Base-by-base conservation (phyloP, 2,329 filamentous ascomycete species). In the Colletotrichum sidae region DNA sequence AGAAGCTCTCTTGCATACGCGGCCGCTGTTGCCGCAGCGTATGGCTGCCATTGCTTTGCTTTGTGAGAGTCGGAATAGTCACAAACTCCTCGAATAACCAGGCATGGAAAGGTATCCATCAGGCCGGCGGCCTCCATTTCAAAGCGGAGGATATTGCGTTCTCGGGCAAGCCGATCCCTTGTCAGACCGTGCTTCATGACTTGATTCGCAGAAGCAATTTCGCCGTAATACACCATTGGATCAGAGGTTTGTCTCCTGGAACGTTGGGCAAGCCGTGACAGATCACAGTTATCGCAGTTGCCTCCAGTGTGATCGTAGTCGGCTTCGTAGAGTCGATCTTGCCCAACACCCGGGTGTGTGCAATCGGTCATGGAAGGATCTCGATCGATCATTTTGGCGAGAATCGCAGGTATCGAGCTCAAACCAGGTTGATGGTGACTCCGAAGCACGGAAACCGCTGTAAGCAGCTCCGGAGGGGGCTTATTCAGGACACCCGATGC, bases 31-130 rank as follows among this genome's bases (percentile, higher is more conserved):
- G 64, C 71, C 3, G 72, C 76, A 0, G 78, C 78, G 57, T 78
- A 79, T 0, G 35, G 15, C 17, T 78, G 74, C 78, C 76, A 80
- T 2, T 25, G 17, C 8, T 80, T 74, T 46, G 71, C 73, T 62
- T 80, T 80, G 59, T 80, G 77, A 0, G 70, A 72, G 54, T 81
- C 78, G 2, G 76, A 69, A 53, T 80, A 80, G 44, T 78, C 74
- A 35, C 73, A 80, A 1, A 80, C 75, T 0, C 77, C 78, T 3
- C 76, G 71, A 9, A 81, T 74, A 0, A 76, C 69, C 0, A 79
- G 38, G n/a, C 74, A 79, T 0, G 73, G 73, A 2, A 77, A 69
- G 0, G 65, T 60, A 4, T 69, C 62, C 60, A 66, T 69, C 1
- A 75, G 15, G 0, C 72, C 74, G 0, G 72, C 71, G 0, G 70